Percentiles rank a stretch among this genome's conserved stretches.
Evolutionary conservation across 2,329 filamentous ascomycete genomes (phyloP).

Genomic region (Pseudogymnoascus destructans): DNA sequence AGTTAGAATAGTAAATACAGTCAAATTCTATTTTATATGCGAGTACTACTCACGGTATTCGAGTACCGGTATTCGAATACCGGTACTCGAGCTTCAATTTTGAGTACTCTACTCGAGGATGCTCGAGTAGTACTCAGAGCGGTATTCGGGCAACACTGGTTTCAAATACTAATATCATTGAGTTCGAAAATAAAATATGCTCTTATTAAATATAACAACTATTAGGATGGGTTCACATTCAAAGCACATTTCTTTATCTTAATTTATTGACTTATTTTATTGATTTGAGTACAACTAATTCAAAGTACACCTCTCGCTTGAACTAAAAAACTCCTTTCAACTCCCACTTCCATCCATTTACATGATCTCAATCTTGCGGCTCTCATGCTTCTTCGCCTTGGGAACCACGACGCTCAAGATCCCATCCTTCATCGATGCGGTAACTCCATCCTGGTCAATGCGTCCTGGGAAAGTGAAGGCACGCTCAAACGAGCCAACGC

Average conservation of each 20-base stretch:
- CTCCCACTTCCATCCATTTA: not conserved
- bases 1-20: too few relatives aligned
- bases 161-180: not conserved
- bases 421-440: slow-evolving; percentile 47
- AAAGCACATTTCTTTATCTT: not conserved
- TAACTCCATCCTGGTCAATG: slow-evolving; percentile 46
- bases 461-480: slow-evolving; percentile 51
- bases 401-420: slow-evolving; percentile 48
- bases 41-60: too few relatives aligned
- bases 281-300: slow-evolving; percentile 1
- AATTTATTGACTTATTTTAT: not conserved
- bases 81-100: too few relatives aligned
- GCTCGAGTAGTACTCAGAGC: too few relatives aligned
- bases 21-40: too few relatives aligned
- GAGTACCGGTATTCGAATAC: too few relatives aligned
- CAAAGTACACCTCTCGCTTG: not conserved
- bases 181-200: too few relatives aligned
- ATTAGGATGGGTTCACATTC: not conserved
- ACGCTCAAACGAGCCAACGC: slow-evolving; percentile 50
- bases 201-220: not conserved
- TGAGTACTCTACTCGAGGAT: too few relatives aligned
- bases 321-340: not conserved
- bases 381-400: slow-evolving; percentile 46
- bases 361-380: slow-evolving; percentile 30
- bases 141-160: too few relatives aligned